Conservation (phyloP, 768 basidiomycete species). For the Pluteus cervinus region DNA sequence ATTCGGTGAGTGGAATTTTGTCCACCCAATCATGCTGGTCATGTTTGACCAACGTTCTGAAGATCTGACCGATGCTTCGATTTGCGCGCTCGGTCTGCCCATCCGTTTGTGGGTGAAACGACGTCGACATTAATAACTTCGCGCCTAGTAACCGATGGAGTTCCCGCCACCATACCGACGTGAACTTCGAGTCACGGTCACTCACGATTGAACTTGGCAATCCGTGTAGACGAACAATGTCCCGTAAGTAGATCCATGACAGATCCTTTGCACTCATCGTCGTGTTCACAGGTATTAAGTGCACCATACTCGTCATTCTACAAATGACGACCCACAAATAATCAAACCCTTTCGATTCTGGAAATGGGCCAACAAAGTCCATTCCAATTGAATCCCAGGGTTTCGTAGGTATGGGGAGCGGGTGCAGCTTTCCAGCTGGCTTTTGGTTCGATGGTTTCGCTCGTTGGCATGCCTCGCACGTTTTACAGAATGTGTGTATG, state of each 20-base stretch:
- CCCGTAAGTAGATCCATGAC: slow-evolving; percentile 20
- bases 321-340: slow-evolving; percentile 26
- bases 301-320: slow-evolving; percentile 24
- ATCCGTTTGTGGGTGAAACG: slow-evolving; percentile 37
- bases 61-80: slow-evolving; percentile 22
- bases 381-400: slow-evolving; percentile 34
- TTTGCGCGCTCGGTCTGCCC: slow-evolving; percentile 24
- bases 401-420: slow-evolving; percentile 17
- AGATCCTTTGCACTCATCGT: slow-evolving; percentile 18
- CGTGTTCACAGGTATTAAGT: slow-evolving; percentile 21
- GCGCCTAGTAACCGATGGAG: slow-evolving; percentile 20
- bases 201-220: slow-evolving; percentile 22
- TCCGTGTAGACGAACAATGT: slow-evolving; percentile 24
- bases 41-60: slow-evolving; percentile 14
- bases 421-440: slow-evolving; percentile 22
- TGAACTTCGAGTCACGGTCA: slow-evolving; percentile 30
- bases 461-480: slow-evolving; percentile 16
- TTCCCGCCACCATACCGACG: slow-evolving; percentile 25
- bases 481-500: slow-evolving; percentile 14
- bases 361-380: slow-evolving; percentile 34
- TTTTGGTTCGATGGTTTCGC: slow-evolving; percentile 12
- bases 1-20: slow-evolving; percentile 25
- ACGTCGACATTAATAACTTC: slow-evolving; percentile 26
- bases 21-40: slow-evolving; percentile 27
- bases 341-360: slow-evolving; percentile 17